These are phyloP conservation scores for Lignosus rhinocerotis DNA, from an alignment of 1,284 basidiomycete genomes.

Conservation along the genomic window DNA sequence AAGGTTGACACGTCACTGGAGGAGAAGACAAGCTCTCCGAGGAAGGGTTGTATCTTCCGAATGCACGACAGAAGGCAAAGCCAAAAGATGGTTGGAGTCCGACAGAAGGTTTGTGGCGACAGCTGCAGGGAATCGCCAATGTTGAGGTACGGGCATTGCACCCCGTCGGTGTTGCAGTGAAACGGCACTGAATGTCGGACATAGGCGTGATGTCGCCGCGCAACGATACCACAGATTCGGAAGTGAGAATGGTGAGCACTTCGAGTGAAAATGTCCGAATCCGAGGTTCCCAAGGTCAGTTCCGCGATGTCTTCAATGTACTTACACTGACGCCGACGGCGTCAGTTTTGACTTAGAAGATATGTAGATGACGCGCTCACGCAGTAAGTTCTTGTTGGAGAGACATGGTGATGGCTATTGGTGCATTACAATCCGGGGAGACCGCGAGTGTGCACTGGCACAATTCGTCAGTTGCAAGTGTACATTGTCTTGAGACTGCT, in stretches of 20 bases:
- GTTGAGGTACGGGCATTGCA: neutral
- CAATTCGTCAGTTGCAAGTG: neutral
- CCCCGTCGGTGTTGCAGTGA: neutral
- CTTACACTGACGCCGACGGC: slow-evolving; percentile 3
- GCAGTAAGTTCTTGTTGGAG: neutral
- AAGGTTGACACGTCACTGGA: neutral
- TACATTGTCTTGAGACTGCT: neutral
- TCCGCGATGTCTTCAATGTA: neutral
- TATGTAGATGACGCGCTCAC: slow-evolving; percentile 1
- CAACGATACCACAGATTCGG: neutral
- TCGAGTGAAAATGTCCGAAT: neutral
- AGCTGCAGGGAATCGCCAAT: neutral
- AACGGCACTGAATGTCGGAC: neutral
- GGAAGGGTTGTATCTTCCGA: too few relatives aligned
- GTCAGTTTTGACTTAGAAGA: neutral
- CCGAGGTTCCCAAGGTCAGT: neutral
- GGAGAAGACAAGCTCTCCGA: neutral
- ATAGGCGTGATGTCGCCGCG: slow-evolving; percentile 4
- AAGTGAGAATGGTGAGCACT: neutral
- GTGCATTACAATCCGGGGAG: neutral
- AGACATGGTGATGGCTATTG: neutral
- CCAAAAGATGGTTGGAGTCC: neutral
- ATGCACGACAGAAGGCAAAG: neutral
- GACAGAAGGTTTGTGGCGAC: neutral
- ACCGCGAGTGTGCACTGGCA: neutral